A percentile compares a stretch with the other conserved stretches of the same genome.
Conservation (phyloP, 2,329 filamentous ascomycete genomes). For the Curvularia spicifera region DNA sequence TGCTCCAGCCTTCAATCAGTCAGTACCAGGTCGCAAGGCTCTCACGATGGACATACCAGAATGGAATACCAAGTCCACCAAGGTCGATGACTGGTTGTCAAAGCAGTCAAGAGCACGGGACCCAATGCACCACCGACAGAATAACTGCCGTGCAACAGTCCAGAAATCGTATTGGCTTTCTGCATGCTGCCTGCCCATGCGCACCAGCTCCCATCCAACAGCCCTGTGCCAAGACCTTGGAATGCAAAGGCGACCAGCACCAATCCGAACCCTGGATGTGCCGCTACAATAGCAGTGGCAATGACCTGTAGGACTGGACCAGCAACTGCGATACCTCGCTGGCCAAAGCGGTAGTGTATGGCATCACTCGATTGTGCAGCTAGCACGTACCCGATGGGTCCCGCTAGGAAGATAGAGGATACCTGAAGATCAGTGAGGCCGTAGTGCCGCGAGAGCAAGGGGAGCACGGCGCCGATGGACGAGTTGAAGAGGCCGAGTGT, state of each 20-base stretch:
- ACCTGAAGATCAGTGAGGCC: constrained; percentile 52
- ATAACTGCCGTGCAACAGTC: constrained; percentile 52
- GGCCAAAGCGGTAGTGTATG: constrained; percentile 52
- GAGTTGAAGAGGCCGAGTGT: constrained; percentile 57
- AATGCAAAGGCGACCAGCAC: constrained; percentile 43
- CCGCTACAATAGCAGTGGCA: constrained; percentile 35
- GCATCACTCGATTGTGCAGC: constrained; percentile 51
- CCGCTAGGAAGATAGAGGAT: constrained; percentile 55
- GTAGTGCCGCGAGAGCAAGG: constrained; percentile 51
- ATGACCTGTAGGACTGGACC: constrained; percentile 50
- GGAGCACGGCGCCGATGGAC: constrained; percentile 46
- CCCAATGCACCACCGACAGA: constrained; percentile 50
- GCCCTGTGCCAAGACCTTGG: constrained; percentile 49
- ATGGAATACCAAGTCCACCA: constrained; percentile 53
- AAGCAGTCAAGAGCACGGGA: constrained; percentile 46
- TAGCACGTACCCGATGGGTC: constrained; percentile 54
- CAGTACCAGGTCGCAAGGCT: neutral
- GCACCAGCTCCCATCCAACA: constrained; percentile 55
- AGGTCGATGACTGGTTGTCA: constrained; percentile 29
- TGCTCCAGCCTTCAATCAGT: constrained; percentile 7
- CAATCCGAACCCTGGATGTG: constrained; percentile 42
- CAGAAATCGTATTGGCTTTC: constrained; percentile 51
- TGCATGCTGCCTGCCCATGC: constrained; percentile 54
- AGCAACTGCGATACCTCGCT: constrained; percentile 52
- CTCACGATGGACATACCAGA: constrained; percentile 40